Conservation (phyloP, 2,329 filamentous ascomycete genomes). For the Grosmannia clavigera region DNA sequence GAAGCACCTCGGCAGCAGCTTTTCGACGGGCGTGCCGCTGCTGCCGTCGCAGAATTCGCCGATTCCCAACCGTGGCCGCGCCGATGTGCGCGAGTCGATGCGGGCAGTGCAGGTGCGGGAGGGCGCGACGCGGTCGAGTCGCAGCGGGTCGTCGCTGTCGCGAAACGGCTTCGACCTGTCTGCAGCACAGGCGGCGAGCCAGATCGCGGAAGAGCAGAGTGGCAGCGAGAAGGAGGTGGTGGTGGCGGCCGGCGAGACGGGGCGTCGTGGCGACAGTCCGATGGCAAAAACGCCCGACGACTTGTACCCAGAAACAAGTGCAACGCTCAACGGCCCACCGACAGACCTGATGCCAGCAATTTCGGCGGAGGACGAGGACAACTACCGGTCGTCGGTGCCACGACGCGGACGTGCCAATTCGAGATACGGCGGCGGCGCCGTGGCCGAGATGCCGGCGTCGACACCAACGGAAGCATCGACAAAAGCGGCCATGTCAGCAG, state of each 20-base stretch:
- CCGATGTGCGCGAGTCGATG: slow-evolving; percentile 73
- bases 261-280: slow-evolving; percentile 27
- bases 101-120: slow-evolving; percentile 49
- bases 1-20: slow-evolving; percentile 71
- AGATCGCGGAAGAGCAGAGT: slow-evolving; percentile 48
- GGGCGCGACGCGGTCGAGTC: slow-evolving; percentile 31
- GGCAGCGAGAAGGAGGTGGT: slow-evolving; percentile 15
- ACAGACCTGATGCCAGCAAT: slow-evolving; percentile 30
- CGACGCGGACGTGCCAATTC: background rate
- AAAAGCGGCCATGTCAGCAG: background rate
- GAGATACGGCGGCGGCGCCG: background rate
- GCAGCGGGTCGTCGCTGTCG: slow-evolving; percentile 33
- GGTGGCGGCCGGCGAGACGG: background rate
- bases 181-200: slow-evolving; percentile 44
- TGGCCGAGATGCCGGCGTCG: background rate
- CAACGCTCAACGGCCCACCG: slow-evolving; percentile 43
- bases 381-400: slow-evolving; percentile 12
- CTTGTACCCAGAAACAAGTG: slow-evolving; percentile 41
- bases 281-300: slow-evolving; percentile 52
- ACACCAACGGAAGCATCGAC: background rate
- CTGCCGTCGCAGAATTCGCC: slow-evolving; percentile 74
- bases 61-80: slow-evolving; percentile 70
- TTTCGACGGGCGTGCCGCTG: slow-evolving; percentile 69
- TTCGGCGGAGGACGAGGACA: slow-evolving; percentile 17
- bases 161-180: slow-evolving; percentile 33